Conservation (phyloP, 352 stramenopile species). For the Phytophthora sansomeana region DNA sequence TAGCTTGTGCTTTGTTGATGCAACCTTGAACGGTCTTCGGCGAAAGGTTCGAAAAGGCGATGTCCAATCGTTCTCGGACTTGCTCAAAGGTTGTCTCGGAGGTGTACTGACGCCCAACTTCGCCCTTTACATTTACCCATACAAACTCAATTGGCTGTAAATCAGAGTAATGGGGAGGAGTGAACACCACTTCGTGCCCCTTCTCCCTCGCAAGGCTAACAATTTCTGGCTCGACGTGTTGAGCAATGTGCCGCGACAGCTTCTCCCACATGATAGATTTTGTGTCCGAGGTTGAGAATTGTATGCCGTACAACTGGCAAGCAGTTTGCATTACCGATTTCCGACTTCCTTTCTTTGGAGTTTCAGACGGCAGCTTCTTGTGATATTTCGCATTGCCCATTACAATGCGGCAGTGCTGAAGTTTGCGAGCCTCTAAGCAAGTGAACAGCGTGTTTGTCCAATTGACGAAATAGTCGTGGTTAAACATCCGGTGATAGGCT, state of each 20-base stretch:
- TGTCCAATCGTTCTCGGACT: neutral
- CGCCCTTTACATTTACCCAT: neutral
- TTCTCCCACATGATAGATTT: slow-evolving; percentile 1
- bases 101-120: neutral
- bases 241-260: neutral
- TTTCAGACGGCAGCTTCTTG: neutral
- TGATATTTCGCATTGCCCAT: slow-evolving; percentile 3
- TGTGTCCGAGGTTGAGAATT: neutral
- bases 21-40: neutral
- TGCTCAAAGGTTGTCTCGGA: neutral
- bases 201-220: neutral
- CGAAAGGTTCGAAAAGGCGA: neutral
- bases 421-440: neutral
- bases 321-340: neutral
- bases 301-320: neutral
- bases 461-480: neutral
- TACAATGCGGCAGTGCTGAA: slow-evolving; percentile 3
- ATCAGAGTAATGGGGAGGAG: neutral
- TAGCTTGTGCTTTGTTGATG: neutral
- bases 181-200: slow-evolving; percentile 2
- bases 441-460: neutral
- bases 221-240: neutral
- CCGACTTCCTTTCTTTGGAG: neutral
- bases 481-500: slow-evolving; percentile 8
- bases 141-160: slow-evolving; percentile 2